Evolutionary conservation across 1,284 basidiomycete species (phyloP).

Genomic region (Chiua sp.): DNA sequence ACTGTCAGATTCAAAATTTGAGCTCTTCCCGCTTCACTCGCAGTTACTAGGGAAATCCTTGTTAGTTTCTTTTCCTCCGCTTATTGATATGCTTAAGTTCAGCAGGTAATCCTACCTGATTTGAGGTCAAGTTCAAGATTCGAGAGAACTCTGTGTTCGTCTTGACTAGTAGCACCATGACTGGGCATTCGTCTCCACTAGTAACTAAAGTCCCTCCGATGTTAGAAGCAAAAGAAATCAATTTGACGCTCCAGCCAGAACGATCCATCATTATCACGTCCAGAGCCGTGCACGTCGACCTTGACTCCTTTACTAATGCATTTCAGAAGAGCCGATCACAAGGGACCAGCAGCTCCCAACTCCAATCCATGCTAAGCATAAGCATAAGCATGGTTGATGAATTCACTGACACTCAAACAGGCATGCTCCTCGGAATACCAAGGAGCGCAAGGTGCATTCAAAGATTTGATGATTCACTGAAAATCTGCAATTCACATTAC

Average conservation of each 20-base stretch:
- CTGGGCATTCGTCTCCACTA: too few species aligned
- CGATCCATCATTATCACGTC: slow-evolving; percentile 30
- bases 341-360: slow-evolving; percentile 12
- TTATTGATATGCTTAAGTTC: slow-evolving; percentile 59
- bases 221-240: too few species aligned
- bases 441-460: slow-evolving; percentile 53
- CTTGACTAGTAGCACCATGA: slow-evolving; percentile 35
- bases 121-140: slow-evolving; percentile 56
- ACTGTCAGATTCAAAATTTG: too few species aligned
- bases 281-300: slow-evolving; percentile 7
- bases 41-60: too few species aligned
- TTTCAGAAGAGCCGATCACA: slow-evolving; percentile 10
- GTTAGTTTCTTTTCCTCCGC: slow-evolving; percentile 27
- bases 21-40: too few species aligned
- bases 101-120: slow-evolving; percentile 67
- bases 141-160: too few species aligned
- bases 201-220: too few species aligned
- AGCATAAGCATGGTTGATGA: slow-evolving; percentile 28
- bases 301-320: background rate
- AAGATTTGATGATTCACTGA: slow-evolving; percentile 45
- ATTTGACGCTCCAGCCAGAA: too few species aligned
- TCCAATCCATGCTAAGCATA: slow-evolving; percentile 29
- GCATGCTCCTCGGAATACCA: slow-evolving; percentile 51
- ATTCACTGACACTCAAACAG: slow-evolving; percentile 51
- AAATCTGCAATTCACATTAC: too few species aligned